Evolutionary conservation across 2,329 filamentous ascomycete species (phyloP).

Genomic region (Neofusicoccum ribis): DNA sequence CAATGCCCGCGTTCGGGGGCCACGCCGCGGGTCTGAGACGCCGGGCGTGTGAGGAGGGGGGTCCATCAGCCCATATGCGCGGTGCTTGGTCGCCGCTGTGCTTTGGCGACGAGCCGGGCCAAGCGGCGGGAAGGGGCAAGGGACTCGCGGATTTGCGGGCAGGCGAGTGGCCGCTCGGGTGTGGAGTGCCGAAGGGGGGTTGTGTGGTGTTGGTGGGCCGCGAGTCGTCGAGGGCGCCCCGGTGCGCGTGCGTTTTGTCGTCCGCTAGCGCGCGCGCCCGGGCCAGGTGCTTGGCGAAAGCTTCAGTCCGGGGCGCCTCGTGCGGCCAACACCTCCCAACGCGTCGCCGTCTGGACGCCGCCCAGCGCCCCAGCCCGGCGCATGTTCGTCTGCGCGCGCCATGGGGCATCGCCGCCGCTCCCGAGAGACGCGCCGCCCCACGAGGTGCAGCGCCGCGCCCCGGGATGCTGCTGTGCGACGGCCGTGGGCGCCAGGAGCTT

Average conservation of each 20-base stretch:
- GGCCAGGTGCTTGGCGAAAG: conserved; percentile 12
- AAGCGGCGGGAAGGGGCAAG: neutral
- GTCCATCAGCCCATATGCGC: neutral
- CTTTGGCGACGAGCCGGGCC: conserved; percentile 1
- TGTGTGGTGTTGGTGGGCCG: neutral
- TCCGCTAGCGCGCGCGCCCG: neutral
- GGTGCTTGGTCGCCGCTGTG: neutral
- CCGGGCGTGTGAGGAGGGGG: conserved; percentile 1
- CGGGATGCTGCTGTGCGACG: neutral
- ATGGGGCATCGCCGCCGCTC: too few species aligned
- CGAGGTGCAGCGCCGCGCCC: neutral
- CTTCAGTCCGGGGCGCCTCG: neutral
- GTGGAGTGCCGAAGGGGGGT: conserved; percentile 11
- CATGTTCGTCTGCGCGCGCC: neutral
- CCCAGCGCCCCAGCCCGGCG: neutral
- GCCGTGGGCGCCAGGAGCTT: neutral
- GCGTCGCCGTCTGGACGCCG: too few species aligned
- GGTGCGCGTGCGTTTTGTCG: neutral
- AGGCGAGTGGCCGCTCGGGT: neutral
- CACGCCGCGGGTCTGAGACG: conserved; percentile 1
- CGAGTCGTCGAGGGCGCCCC: too few species aligned
- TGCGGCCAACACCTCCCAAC: neutral
- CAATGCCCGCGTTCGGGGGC: neutral
- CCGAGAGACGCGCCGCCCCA: neutral
- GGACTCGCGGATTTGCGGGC: neutral